Conservation (phyloP, 192 early-diverging fungal species). For the Oehlia diaphana region DNA sequence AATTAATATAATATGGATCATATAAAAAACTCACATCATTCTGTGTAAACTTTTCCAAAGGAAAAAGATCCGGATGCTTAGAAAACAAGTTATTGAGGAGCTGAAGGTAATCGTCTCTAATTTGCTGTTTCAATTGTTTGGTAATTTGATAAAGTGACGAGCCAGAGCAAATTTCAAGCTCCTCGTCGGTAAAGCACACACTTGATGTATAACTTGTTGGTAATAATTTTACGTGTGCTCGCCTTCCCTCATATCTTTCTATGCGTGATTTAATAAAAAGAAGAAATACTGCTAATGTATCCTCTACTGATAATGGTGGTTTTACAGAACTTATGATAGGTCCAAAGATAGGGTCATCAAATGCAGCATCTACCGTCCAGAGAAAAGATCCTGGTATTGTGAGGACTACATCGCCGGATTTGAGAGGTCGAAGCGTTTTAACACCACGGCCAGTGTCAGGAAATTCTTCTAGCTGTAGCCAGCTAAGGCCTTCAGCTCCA, state of each 20-base stretch:
- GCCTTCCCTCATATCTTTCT: not conserved
- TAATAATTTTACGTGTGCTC: slow-evolving; percentile 30
- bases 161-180: slow-evolving; percentile 35
- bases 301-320: slow-evolving; percentile 28
- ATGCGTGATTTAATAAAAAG: slow-evolving; percentile 33
- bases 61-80: slow-evolving; percentile 34
- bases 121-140: slow-evolving; percentile 25
- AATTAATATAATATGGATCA: not conserved
- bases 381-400: slow-evolving; percentile 20
- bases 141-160: slow-evolving; percentile 26
- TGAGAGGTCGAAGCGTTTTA: slow-evolving; percentile 21
- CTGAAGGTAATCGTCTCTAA: slow-evolving; percentile 9
- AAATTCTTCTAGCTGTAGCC: slow-evolving; percentile 23
- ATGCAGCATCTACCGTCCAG: slow-evolving; percentile 34
- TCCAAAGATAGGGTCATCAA: slow-evolving; percentile 33
- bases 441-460: slow-evolving; percentile 37
- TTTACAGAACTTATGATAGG: slow-evolving; percentile 18
- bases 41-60: slow-evolving; percentile 32
- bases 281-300: slow-evolving; percentile 36
- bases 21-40: slow-evolving; percentile 28
- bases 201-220: slow-evolving; percentile 34
- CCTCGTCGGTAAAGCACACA: slow-evolving; percentile 31
- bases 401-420: slow-evolving; percentile 14
- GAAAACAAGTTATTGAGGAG: slow-evolving; percentile 10
- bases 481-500: slow-evolving; percentile 13